Evolutionary conservation across 2,329 filamentous ascomycete genomes (phyloP).

Genomic region (Polytolypa hystricis): DNA sequence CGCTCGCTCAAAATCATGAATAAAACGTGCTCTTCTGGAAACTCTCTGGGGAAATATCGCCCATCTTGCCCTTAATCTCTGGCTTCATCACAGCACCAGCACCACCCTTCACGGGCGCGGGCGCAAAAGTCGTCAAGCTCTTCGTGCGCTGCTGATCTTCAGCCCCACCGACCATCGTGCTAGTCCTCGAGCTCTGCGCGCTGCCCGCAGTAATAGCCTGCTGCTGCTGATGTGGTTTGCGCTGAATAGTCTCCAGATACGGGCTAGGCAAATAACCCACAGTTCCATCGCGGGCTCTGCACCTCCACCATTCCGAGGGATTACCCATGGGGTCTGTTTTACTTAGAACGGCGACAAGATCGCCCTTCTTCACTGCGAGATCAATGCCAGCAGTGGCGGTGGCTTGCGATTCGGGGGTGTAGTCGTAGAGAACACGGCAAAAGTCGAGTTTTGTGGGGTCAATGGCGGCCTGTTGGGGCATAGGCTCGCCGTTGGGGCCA

Average conservation of each 20-base stretch:
- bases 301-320: constrained; percentile 94
- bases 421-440: constrained; percentile 90
- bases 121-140: constrained; percentile 21
- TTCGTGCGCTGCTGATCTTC: constrained; percentile 17
- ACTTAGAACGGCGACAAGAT: constrained; percentile 84
- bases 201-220: constrained; percentile 32
- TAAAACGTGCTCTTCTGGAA: constrained; percentile 63
- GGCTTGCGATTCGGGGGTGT: constrained; percentile 59
- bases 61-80: constrained; percentile 46
- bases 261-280: constrained; percentile 87
- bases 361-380: constrained; percentile 83
- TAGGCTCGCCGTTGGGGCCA: constrained; percentile 38
- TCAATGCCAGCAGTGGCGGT: constrained; percentile 64
- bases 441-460: constrained; percentile 92
- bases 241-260: constrained; percentile 69
- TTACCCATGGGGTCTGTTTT: constrained; percentile 89
- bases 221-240: constrained; percentile 32
- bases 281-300: constrained; percentile 75
- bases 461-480: constrained; percentile 39
- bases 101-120: constrained; percentile 14
- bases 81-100: constrained; percentile 31
- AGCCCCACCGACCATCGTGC: constrained; percentile 1
- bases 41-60: constrained; percentile 56
- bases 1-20: constrained; percentile 42
- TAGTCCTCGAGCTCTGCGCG: constrained; percentile 1